A percentile compares a stretch with the other conserved stretches of the same genome.
Conservation (phyloP, 257 asterid species). For the Nicotiana knightiana region DNA sequence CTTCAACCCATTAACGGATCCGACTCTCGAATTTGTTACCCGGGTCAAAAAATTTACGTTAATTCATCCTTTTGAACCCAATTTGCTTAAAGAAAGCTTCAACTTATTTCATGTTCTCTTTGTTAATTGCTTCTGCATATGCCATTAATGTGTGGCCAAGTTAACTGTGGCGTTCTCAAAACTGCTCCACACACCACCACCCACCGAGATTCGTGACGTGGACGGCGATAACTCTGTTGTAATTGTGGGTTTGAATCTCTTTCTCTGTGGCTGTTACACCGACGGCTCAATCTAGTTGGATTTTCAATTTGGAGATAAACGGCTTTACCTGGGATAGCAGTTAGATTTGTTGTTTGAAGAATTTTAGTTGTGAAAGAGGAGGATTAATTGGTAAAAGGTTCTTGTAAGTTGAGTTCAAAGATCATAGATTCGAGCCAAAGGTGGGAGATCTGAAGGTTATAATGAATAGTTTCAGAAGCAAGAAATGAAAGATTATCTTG, state of each 20-base stretch:
- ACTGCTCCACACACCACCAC: conserved; percentile 8
- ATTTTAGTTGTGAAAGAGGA: neutral
- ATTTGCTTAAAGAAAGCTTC: conserved; percentile 66
- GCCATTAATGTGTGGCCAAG: conserved; percentile 82
- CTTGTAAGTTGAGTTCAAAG: conserved; percentile 43
- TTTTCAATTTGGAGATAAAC: conserved; percentile 31
- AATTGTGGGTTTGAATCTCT: conserved; percentile 32
- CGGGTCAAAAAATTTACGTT: too few relatives aligned
- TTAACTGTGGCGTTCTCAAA: neutral
- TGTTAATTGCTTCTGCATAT: conserved; percentile 78
- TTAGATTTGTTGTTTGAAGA: conserved; percentile 24
- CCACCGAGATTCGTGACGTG: neutral
- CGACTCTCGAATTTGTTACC: too few relatives aligned
- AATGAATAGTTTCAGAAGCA: conserved; percentile 56
- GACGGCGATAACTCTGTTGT: neutral
- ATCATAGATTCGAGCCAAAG: conserved; percentile 82
- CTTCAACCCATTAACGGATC: too few relatives aligned
- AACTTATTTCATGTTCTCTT: conserved; percentile 49
- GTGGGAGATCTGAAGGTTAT: conserved; percentile 81
- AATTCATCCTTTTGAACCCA: conserved; percentile 15
- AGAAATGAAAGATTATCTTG: conserved; percentile 43
- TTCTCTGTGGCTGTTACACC: conserved; percentile 32
- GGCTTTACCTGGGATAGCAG: conserved; percentile 74
- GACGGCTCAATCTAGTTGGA: too few relatives aligned
- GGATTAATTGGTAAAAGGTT: conserved; percentile 7